A percentile compares a stretch with the other conserved stretches of the same genome.
Conservation (phyloP, 306 rosid genomes). For the Casuarina cunninghamiana region DNA sequence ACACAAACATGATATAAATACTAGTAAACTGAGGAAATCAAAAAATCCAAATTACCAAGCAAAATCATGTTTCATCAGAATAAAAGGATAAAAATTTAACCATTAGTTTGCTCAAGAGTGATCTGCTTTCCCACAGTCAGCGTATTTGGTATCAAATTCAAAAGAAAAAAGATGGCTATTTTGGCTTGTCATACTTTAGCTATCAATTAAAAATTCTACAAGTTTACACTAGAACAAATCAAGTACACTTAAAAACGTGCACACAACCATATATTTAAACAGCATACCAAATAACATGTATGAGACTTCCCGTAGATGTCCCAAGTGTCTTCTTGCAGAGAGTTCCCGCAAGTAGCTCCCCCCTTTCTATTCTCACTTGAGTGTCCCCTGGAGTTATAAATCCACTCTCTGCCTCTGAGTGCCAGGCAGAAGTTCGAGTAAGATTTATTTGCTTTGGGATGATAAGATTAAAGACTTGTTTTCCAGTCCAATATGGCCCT, state of each 20-base stretch:
- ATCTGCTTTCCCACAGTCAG: neutral
- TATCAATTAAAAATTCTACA: neutral
- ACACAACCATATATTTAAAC: constrained; percentile 1
- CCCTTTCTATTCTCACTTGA: constrained; percentile 87
- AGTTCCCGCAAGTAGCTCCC: constrained; percentile 90
- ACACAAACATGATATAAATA: constrained; percentile 21
- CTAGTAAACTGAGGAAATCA: constrained; percentile 9
- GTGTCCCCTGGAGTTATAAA: constrained; percentile 94
- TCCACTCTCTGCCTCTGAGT: constrained; percentile 73
- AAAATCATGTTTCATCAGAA: neutral
- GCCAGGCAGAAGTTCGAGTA: constrained; percentile 90
- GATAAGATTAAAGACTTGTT: constrained; percentile 95
- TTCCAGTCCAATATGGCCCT: constrained; percentile 97
- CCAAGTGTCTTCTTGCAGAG: constrained; percentile 97
- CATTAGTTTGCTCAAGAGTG: neutral
- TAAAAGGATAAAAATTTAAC: neutral
- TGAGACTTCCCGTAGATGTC: constrained; percentile 92
- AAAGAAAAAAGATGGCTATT: neutral
- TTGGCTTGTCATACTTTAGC: neutral
- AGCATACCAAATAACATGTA: constrained; percentile 91
- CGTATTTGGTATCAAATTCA: neutral
- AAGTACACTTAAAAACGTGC: neutral
- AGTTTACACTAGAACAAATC: constrained; percentile 11
- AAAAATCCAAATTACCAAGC: constrained; percentile 10
- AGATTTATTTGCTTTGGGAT: constrained; percentile 94